Evolutionary conservation across 345 rosid species (phyloP), one percentile per base, ranked within the genome.

Genomic region (Streptanthus diversifolius): DNA sequence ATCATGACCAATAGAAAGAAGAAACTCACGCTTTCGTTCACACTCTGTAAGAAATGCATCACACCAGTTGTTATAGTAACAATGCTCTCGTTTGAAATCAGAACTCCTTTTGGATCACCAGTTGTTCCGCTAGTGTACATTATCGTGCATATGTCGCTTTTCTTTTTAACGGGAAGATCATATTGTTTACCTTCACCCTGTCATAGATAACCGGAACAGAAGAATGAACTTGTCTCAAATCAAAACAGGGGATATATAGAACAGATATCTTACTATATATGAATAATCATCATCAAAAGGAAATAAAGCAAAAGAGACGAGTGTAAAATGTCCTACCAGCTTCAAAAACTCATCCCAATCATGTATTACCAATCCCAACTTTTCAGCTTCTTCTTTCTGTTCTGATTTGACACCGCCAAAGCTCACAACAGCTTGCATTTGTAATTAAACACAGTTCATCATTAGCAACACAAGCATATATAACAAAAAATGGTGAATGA

Each of bases 111-210:
- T 10, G 99, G 99, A 69, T 95, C 97, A 76, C 98, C 98, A 68
- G 99, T 91, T 57, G 99, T 95, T 76, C 99, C 99, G 13, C 99
- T 91, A n/a, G 99, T 95, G 67, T 95, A 95, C 99, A 92, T 95
- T 40, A 92, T 88, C 10, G 98, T 95, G 78, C 97, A 90, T 56
- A 95, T 92, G 72, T 92, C 97, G 36, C 79, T 81, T 81, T 84
- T 77, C 78, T 70, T 82, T 75, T 86, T 92, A 66, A 33, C 79
- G 0, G 98, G 97, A 66, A 92, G 89, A 39, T 92, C 97, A 80
- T 77, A 87, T 39, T 86, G 79, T 51, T 90, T 83, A 67, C 67
- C 71, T 62, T 79, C 87, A 68, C 97, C 93, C 98, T 95, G 77
- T 53, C 52, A 77, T 49, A 22, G 17, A 56, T 0, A 35, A 32